phyloP scores from a whole-genome alignment of 257 asterid genomes.

The Solanum megistacrolobum region DNA sequence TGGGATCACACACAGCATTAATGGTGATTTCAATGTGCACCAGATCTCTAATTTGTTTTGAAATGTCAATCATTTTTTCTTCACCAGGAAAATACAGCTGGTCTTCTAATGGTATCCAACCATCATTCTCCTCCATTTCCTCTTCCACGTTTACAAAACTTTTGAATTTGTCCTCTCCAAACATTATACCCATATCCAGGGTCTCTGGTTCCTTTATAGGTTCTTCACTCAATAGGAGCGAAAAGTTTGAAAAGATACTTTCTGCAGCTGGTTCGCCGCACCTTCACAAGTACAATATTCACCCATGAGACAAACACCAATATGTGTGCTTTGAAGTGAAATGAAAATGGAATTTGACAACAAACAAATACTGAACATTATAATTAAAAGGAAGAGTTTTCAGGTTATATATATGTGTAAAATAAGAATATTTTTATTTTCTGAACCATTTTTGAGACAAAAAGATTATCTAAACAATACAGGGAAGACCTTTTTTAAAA shows the following conservation, averaged over 20 bases:
- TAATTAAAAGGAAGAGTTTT: background rate
- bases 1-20: constrained; percentile 50
- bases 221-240: constrained; percentile 57
- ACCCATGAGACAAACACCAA: background rate
- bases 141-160: constrained; percentile 4
- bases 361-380: background rate
- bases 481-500: background rate
- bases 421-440: background rate
- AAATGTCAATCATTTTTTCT: constrained; percentile 59
- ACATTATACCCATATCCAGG: constrained; percentile 40
- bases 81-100: constrained; percentile 61
- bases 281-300: constrained; percentile 27
- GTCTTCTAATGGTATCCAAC: constrained; percentile 51
- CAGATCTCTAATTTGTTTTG: constrained; percentile 77
- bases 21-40: constrained; percentile 84
- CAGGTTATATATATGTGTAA: background rate
- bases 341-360: background rate
- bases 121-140: constrained; percentile 34
- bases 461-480: background rate
- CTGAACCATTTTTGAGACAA: background rate
- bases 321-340: background rate
- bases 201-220: constrained; percentile 60
- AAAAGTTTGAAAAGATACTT: constrained; percentile 60
- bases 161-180: constrained; percentile 34
- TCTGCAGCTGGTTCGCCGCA: constrained; percentile 81